These are phyloP conservation scores for Amniculicola lignicola DNA, from an alignment of 495 filamentous ascomycete genomes.

Conservation along the genomic window DNA sequence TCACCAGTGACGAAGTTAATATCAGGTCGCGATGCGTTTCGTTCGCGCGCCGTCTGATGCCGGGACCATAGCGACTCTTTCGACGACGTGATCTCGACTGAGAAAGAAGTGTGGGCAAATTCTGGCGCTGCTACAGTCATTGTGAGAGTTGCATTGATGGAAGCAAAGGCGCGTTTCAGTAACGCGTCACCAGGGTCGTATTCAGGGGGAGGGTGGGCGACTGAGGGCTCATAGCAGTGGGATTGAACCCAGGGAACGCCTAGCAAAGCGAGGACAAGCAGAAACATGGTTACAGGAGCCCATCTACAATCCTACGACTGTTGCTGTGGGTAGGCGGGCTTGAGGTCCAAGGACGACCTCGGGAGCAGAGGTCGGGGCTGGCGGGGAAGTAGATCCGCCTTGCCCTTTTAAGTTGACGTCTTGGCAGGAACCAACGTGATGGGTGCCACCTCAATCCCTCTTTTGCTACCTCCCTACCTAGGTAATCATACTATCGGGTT, in stretches of 20 bases:
- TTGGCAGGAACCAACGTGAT: no score
- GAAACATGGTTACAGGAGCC: slow-evolving; percentile 7
- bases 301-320: no score
- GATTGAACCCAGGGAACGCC: background rate
- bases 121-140: slow-evolving; percentile 6
- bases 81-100: slow-evolving; percentile 39
- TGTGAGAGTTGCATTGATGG: slow-evolving; percentile 6
- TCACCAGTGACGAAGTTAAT: slow-evolving; percentile 33
- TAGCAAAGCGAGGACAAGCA: background rate
- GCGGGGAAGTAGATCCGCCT: no score
- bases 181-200: slow-evolving; percentile 11
- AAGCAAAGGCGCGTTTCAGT: slow-evolving; percentile 15
- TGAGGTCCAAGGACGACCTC: background rate
- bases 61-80: slow-evolving; percentile 36
- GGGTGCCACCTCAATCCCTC: no score
- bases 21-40: slow-evolving; percentile 36
- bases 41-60: slow-evolving; percentile 37
- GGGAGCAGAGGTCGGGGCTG: no score
- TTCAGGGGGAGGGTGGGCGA: slow-evolving; percentile 19
- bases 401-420: no score
- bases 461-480: no score
- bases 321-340: background rate
- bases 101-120: slow-evolving; percentile 34
- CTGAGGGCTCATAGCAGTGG: slow-evolving; percentile 28
- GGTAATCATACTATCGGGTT: no score